phyloP scores from a whole-genome alignment of 2,329 filamentous ascomycete species.

The Colletotrichum cuscutae region DNA sequence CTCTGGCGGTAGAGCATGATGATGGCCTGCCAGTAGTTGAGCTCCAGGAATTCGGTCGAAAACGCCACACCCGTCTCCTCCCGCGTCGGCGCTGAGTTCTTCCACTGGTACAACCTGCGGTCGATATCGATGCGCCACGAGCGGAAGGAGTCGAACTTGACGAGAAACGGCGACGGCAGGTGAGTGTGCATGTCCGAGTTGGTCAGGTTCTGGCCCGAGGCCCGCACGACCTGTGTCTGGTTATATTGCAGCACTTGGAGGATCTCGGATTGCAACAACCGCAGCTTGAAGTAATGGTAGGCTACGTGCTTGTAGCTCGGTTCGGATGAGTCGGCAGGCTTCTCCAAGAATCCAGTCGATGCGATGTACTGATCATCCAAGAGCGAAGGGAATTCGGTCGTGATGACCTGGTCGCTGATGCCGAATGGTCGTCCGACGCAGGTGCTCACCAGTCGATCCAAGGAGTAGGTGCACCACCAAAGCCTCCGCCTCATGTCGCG shows the following conservation, averaged over 20 bases:
- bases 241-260: slow-evolving; percentile 93
- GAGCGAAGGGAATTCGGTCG: slow-evolving; percentile 91
- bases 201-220: slow-evolving; percentile 68
- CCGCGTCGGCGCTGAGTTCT: slow-evolving; percentile 80
- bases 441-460: slow-evolving; percentile 93
- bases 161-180: slow-evolving; percentile 86
- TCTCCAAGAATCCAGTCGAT: slow-evolving; percentile 75
- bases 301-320: slow-evolving; percentile 92
- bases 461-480: slow-evolving; percentile 97
- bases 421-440: slow-evolving; percentile 94
- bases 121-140: slow-evolving; percentile 92
- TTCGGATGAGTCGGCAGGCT: slow-evolving; percentile 62
- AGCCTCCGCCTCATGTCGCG: slow-evolving; percentile 86
- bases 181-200: slow-evolving; percentile 82
- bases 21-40: slow-evolving; percentile 98
- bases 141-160: slow-evolving; percentile 84
- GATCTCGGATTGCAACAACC: slow-evolving; percentile 93
- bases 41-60: slow-evolving; percentile 86
- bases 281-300: slow-evolving; percentile 90
- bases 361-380: slow-evolving; percentile 92
- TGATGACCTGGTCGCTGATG: slow-evolving; percentile 95
- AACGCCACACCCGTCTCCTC: slow-evolving; percentile 88
- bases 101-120: slow-evolving; percentile 85
- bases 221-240: slow-evolving; percentile 82
- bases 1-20: slow-evolving; percentile 97